Conservation (phyloP, 306 rosid genomes). For the Alnus glutinosa region DNA sequence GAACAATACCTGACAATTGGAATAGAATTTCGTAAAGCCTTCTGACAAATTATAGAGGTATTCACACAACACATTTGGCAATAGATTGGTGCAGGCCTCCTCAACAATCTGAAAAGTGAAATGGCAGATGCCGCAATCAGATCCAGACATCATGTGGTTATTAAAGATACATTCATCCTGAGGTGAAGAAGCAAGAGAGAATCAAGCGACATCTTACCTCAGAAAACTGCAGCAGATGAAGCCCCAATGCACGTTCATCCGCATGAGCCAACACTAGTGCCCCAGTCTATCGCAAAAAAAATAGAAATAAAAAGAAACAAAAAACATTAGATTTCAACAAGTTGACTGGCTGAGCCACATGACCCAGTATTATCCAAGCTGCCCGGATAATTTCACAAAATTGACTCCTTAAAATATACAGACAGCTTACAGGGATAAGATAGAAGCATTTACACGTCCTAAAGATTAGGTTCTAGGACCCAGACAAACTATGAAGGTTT, state of each 20-base stretch:
- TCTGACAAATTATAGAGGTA: conserved; percentile 86
- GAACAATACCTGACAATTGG: conserved; percentile 81
- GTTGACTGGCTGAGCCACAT: conserved; percentile 10
- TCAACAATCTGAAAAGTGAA: conserved; percentile 69
- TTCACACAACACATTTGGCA: conserved; percentile 85
- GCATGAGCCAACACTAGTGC: conserved; percentile 63
- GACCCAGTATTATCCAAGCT: not conserved
- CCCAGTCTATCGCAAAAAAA: conserved; percentile 54
- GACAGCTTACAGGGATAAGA: not conserved
- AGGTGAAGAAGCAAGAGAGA: conserved; percentile 13
- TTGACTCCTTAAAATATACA: not conserved
- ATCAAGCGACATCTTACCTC: conserved; percentile 59
- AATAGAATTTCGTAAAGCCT: conserved; percentile 69
- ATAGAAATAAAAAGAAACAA: conserved; percentile 3
- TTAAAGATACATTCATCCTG: not conserved
- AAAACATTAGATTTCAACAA: conserved; percentile 16
- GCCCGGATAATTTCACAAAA: not conserved
- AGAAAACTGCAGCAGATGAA: conserved; percentile 83
- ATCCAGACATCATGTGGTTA: not conserved
- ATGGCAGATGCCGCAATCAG: conserved; percentile 9
- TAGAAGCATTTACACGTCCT: not conserved
- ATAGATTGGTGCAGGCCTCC: conserved; percentile 81
- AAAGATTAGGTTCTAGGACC: not conserved
- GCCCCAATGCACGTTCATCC: conserved; percentile 81
- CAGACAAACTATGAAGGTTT: not conserved